Evolutionary conservation across 371 early-diverging fungal genomes (phyloP), one percentile per base, ranked within the genome.

Genomic region (Mucor indicus): DNA sequence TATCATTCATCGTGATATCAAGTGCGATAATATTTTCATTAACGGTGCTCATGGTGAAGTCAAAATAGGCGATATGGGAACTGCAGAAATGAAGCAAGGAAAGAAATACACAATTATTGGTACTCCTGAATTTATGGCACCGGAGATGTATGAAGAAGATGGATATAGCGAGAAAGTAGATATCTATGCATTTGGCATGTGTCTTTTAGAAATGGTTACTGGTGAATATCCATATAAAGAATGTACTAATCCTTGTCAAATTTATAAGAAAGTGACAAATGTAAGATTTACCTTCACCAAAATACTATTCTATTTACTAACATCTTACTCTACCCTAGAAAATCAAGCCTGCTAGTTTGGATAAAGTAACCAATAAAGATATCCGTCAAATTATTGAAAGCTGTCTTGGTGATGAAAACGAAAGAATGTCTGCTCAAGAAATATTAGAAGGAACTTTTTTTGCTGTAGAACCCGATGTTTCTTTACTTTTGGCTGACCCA

Each of bases 111-210:
- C 93, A 1, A 79, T 94, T 24, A 89, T 92, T 46, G 92, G 93
- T 19, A 93, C 94, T 1, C 94, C 94, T 7, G 91, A 95, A 57
- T 95, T 92, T 52, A 91, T 93, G 91, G 93, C 90, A n/a, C 95
- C 95, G 13, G 95, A 95, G 67, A 85, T 93, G 76, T 95, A 96
- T 62, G 87, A 90, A 50, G 92, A 92, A 63, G 80, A 87, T 41
- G 86, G 87, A 24, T 95, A 96, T 68, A 85, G 73, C 56, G 93
- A 91, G 67, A 89, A 87, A 52, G 93, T 90, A 24, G 93, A 92
- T 62, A 88, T 96, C 30, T 96, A 94, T 72, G 92, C 96, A 10
- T 94, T 94, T 79, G 96, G 96, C 30, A 91, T 96, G 93, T 86
- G 87, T 50, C 67, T 93, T 2, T 62, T 94, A 30, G 93, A 95